Percentiles rank a stretch among this genome's conserved stretches.
phyloP scores from a whole-genome alignment of 805 yeast species.

The Cyberlindnera maclurae region DNA sequence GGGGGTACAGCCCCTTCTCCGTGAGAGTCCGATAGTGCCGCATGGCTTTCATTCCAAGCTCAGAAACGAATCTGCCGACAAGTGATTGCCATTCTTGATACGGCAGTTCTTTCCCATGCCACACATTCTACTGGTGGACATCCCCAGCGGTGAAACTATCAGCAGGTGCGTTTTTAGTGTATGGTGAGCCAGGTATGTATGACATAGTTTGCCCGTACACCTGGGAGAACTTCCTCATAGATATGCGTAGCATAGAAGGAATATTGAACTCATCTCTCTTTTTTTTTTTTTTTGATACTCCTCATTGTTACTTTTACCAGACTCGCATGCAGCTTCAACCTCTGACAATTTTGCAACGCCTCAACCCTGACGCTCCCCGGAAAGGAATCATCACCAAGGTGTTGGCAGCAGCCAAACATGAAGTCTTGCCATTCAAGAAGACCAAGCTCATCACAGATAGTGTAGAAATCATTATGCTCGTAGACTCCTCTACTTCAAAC shows the following conservation, averaged over 20 bases:
- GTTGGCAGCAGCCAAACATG: slow-evolving; percentile 52
- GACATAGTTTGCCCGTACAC: slow-evolving; percentile 37
- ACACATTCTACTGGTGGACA: slow-evolving; percentile 49
- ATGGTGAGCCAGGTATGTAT: slow-evolving; percentile 41
- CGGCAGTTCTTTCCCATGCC: slow-evolving; percentile 46
- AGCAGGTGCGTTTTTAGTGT: slow-evolving; percentile 33
- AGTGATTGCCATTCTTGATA: slow-evolving; percentile 42
- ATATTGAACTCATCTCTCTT: slow-evolving; percentile 9
- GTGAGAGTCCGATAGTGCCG: slow-evolving; percentile 34
- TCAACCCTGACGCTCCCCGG: slow-evolving; percentile 31
- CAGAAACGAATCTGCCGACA: slow-evolving; percentile 44
- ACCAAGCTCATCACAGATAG: slow-evolving; percentile 14
- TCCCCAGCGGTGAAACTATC: slow-evolving; percentile 39
- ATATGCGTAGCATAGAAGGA: slow-evolving; percentile 14
- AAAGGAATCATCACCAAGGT: slow-evolving; percentile 37
- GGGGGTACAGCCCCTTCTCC: slow-evolving; percentile 37
- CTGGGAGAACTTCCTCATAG: slow-evolving; percentile 22
- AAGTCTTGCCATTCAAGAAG: slow-evolving; percentile 49
- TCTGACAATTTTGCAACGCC: slow-evolving; percentile 30
- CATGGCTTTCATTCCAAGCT: slow-evolving; percentile 47
- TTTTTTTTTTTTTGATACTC: slow-evolving; percentile 12
- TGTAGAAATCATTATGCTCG: slow-evolving; percentile 12
- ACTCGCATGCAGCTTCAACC: slow-evolving; percentile 37
- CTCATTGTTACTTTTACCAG: slow-evolving; percentile 22
- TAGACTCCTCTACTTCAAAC: slow-evolving; percentile 19